Conservation (phyloP, 768 basidiomycete species). For the Leccinum disarticulatum region DNA sequence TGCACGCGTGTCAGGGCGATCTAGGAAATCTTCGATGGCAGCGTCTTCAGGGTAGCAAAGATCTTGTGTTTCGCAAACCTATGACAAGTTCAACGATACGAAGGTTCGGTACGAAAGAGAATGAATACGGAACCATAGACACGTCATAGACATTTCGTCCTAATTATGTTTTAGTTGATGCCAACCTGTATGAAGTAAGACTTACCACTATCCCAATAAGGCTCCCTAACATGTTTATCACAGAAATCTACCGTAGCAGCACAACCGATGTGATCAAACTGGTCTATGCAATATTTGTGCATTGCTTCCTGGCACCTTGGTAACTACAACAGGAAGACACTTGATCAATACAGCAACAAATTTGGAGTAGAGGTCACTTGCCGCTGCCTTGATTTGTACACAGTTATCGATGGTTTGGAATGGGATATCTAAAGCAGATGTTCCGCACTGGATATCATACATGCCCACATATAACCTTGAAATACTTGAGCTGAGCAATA, state of each 20-base stretch:
- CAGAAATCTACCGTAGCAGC: slow-evolving; percentile 69
- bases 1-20: slow-evolving; percentile 42
- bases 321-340: slow-evolving; percentile 40
- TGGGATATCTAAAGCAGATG: slow-evolving; percentile 49
- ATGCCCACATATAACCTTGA: slow-evolving; percentile 41
- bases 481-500: not conserved
- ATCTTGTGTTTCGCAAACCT: slow-evolving; percentile 26
- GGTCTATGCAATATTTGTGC: slow-evolving; percentile 58
- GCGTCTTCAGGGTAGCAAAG: slow-evolving; percentile 41
- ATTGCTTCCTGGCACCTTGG: slow-evolving; percentile 65
- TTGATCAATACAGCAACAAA: slow-evolving; percentile 1
- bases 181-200: not conserved
- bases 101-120: not conserved
- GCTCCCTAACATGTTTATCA: slow-evolving; percentile 47
- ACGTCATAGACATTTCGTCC: slow-evolving; percentile 58
- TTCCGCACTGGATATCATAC: slow-evolving; percentile 52
- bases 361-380: slow-evolving; percentile 28
- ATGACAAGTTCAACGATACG: slow-evolving; percentile 6
- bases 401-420: slow-evolving; percentile 43
- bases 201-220: slow-evolving; percentile 40
- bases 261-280: slow-evolving; percentile 66
- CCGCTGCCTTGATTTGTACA: slow-evolving; percentile 55
- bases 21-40: slow-evolving; percentile 46
- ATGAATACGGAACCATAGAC: slow-evolving; percentile 41
- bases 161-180: slow-evolving; percentile 9